Evolutionary conservation across 2,329 filamentous ascomycete species (phyloP), one percentile per base, ranked within the genome.

Genomic region (Zarea fungicola): DNA sequence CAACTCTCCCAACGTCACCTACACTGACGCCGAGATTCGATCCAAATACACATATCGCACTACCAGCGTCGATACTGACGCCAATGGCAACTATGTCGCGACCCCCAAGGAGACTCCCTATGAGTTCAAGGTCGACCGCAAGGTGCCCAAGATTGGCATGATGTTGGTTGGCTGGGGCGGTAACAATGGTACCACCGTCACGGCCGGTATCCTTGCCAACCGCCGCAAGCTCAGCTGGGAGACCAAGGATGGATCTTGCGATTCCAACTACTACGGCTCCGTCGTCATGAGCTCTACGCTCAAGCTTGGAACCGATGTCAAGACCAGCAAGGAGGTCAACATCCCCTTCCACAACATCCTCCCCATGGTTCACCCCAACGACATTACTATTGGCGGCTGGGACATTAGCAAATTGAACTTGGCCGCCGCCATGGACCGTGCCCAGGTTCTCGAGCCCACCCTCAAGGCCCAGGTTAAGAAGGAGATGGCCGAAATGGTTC

Each of bases 141-240:
- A 87, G 71, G 81, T 97, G 52, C 89, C 90, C 71, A 95, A 92
- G 78, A 81, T 89, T 58, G 93, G 93, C 65, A 81, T 96, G 75
- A 97, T 99, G 93, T 80, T 99, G 57, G 92, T 99, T 58, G 93
- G 93, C 56, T 92, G 87, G 83, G 93, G 93, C 71, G 93, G 93
- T 64, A 99, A 99, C 82, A 99, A 99, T 67, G 93, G 93, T 57
- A 89, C 89, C 57, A 99, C 93, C 51, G 89, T 99, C 54, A 97
- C 93, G 52, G 93, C 93, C 54, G 93, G 92, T 68, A 95, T 99
- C 71, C 80, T 99, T 66, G 93, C 92, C 71, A 99, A 99, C 74
- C 87, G 89, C 65, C 87, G 85, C 60, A 79, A 82, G 51, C 80
- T 97, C 51, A 75, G 77, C 54, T 99, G 93, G 93, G 89, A 96